A percentile compares a stretch with the other conserved stretches of the same genome.
These are phyloP conservation scores for Pyrenophora tritici-repentis DNA, from an alignment of 2,329 filamentous ascomycete species.

Conservation along the genomic window DNA sequence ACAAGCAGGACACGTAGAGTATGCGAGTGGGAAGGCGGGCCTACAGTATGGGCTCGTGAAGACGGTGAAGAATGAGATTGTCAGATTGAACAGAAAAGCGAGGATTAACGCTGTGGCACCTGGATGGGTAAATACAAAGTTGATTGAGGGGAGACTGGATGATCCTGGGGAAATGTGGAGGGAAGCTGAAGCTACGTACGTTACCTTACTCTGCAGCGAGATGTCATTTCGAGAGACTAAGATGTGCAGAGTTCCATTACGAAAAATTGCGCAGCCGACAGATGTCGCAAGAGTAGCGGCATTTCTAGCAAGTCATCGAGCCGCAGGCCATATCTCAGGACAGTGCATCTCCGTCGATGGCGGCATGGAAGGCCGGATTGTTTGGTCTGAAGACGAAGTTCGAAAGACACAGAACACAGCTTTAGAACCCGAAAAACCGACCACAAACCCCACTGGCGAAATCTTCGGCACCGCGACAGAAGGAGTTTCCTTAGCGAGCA, in stretches of 20 bases:
- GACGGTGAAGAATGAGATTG: slow-evolving; percentile 61
- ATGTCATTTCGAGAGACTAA: slow-evolving; percentile 3
- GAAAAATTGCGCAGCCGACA: slow-evolving; percentile 55
- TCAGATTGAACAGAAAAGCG: slow-evolving; percentile 56
- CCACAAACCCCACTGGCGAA: neutral
- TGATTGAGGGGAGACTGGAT: slow-evolving; percentile 57
- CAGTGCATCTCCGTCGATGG: slow-evolving; percentile 59
- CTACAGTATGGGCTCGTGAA: slow-evolving; percentile 60
- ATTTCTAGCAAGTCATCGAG: slow-evolving; percentile 57
- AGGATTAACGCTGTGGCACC: slow-evolving; percentile 60
- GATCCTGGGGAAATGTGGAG: slow-evolving; percentile 57
- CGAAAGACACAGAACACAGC: slow-evolving; percentile 12
- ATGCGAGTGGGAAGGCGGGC: slow-evolving; percentile 55
- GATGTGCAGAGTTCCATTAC: slow-evolving; percentile 46
- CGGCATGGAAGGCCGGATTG: slow-evolving; percentile 56
- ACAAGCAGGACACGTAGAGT: slow-evolving; percentile 57
- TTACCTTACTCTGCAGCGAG: neutral
- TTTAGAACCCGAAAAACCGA: neutral
- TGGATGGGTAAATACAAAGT: slow-evolving; percentile 54
- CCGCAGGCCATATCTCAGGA: slow-evolving; percentile 60
- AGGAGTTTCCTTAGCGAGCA: slow-evolving; percentile 11
- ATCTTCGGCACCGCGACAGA: slow-evolving; percentile 18
- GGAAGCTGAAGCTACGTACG: slow-evolving; percentile 56
- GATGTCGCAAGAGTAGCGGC: slow-evolving; percentile 57
- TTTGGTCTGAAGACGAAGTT: slow-evolving; percentile 55